phyloP scores from a whole-genome alignment of 2,329 filamentous ascomycete genomes.

The Zalaria sp. region DNA sequence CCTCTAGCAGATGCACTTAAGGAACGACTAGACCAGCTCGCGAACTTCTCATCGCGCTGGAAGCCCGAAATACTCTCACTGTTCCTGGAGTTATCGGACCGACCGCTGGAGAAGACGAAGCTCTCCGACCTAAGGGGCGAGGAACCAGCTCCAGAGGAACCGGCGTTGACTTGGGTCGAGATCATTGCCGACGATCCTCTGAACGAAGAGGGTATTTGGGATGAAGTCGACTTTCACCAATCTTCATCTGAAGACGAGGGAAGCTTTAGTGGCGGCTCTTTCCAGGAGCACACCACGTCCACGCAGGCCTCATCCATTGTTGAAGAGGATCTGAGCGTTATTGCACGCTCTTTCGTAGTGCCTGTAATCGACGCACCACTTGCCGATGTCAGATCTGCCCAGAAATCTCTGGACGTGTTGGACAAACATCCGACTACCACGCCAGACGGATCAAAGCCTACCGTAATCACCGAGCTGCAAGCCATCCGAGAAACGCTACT shows the following conservation, averaged over 20 bases:
- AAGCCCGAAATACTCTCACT: slow-evolving; percentile 69
- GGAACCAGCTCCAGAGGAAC: slow-evolving; percentile 30
- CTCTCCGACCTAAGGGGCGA: slow-evolving; percentile 45
- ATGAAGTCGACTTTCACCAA: slow-evolving; percentile 49
- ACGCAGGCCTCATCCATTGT: slow-evolving; percentile 23
- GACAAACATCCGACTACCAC: background rate
- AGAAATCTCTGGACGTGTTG: no score
- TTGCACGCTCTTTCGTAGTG: slow-evolving; percentile 19
- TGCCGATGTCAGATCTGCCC: slow-evolving; percentile 20
- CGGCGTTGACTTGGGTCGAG: slow-evolving; percentile 60
- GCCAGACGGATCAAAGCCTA: no score
- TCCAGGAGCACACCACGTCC: slow-evolving; percentile 12
- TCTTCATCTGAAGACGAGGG: slow-evolving; percentile 51
- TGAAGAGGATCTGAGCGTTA: slow-evolving; percentile 20
- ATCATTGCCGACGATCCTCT: slow-evolving; percentile 65
- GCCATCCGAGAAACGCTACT: slow-evolving; percentile 65
- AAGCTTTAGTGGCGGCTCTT: slow-evolving; percentile 17
- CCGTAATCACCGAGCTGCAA: slow-evolving; percentile 52
- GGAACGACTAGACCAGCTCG: slow-evolving; percentile 45
- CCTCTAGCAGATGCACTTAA: slow-evolving; percentile 58
- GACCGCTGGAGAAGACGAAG: slow-evolving; percentile 56
- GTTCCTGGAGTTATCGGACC: slow-evolving; percentile 67
- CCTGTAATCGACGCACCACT: slow-evolving; percentile 15
- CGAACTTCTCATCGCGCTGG: slow-evolving; percentile 43
- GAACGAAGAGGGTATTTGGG: slow-evolving; percentile 56